A percentile compares a stretch with the other conserved stretches of the same genome.
Evolutionary conservation across 805 yeast species (phyloP).

Genomic region (Isabelozyma gotoi): DNA sequence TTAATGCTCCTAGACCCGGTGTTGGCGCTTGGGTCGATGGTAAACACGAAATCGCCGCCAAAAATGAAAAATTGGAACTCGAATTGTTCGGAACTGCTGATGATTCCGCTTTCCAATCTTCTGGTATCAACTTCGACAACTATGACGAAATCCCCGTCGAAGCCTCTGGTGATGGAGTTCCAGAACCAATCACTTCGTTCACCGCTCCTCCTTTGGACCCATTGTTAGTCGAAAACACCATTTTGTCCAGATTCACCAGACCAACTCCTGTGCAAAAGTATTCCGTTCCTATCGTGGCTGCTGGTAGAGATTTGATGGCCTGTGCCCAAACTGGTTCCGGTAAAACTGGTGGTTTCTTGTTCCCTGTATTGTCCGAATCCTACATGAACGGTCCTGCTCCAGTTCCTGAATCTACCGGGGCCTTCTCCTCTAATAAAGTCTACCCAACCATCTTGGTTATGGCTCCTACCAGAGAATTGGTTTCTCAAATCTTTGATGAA

Average conservation of each 20-base stretch:
- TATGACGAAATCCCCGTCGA: conserved; percentile 99
- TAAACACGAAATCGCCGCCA: conserved; percentile 78
- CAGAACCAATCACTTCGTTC: conserved; percentile 87
- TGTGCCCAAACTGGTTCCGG: conserved; percentile 99
- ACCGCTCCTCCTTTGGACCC: conserved; percentile 90
- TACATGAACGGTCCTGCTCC: conserved; percentile 84
- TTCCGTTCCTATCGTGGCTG: conserved; percentile 88
- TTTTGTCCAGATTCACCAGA: conserved; percentile 83
- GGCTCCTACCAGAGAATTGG: conserved; percentile 99
- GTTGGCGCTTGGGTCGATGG: conserved; percentile 88
- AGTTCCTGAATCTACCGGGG: conserved; percentile 45
- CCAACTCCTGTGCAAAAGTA: conserved; percentile 97
- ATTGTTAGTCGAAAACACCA: conserved; percentile 82
- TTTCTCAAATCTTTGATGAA: conserved; percentile 94
- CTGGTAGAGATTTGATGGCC: conserved; percentile 91
- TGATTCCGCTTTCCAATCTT: conserved; percentile 76
- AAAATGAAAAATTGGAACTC: conserved; percentile 66
- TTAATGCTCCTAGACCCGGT: conserved; percentile 42
- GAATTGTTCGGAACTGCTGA: conserved; percentile 82
- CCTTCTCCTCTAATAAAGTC: conserved; percentile 71
- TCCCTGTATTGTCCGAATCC: conserved; percentile 94
- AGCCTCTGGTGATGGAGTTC: conserved; percentile 92
- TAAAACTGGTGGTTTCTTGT: conserved; percentile 98
- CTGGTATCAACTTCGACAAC: conserved; percentile 98
- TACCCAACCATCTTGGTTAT: conserved; percentile 92